A percentile compares a stretch with the other conserved stretches of the same genome.
These are phyloP conservation scores for Gautieria morchelliformis DNA, from an alignment of 768 basidiomycete species.

Conservation along the genomic window DNA sequence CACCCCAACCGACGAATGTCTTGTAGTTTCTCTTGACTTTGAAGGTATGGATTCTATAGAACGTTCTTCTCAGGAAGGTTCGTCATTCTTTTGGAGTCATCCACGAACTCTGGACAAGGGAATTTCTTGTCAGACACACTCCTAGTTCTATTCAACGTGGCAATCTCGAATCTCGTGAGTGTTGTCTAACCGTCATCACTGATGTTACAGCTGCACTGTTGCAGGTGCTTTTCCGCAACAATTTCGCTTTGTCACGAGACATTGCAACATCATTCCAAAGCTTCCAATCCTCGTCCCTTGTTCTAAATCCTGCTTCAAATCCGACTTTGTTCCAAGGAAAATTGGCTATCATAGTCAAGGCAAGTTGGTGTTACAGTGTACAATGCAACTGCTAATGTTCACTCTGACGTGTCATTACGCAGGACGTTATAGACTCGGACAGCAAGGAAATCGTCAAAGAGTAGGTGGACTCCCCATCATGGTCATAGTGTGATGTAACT, in stretches of 20 bases:
- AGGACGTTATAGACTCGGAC: slow-evolving; percentile 60
- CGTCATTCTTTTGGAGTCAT: not conserved
- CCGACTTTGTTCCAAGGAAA: slow-evolving; percentile 50
- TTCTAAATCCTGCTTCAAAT: slow-evolving; percentile 50
- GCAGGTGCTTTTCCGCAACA: slow-evolving; percentile 57
- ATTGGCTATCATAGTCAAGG: slow-evolving; percentile 57
- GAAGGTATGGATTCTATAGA: slow-evolving; percentile 47
- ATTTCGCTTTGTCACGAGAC: slow-evolving; percentile 52
- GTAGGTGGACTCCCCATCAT: slow-evolving; percentile 23
- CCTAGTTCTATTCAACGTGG: slow-evolving; percentile 55
- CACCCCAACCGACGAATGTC: slow-evolving; percentile 43
- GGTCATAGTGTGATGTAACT: not conserved
- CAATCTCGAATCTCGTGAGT: slow-evolving; percentile 51
- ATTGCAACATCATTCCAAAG: slow-evolving; percentile 54
- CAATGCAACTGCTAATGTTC: not conserved
- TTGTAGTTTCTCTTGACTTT: slow-evolving; percentile 55
- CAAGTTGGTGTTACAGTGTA: slow-evolving; percentile 7
- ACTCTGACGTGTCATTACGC: not conserved
- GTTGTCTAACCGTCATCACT: not conserved
- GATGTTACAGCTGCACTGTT: not conserved
- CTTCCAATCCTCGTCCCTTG: slow-evolving; percentile 47
- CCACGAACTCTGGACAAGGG: not conserved
- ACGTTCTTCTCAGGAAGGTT: slow-evolving; percentile 43
- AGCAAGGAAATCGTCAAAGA: slow-evolving; percentile 48
- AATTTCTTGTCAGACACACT: slow-evolving; percentile 32